Percentiles rank a stretch among this genome's conserved stretches.
Conservation (phyloP, 129 eudicot species). For the Heracleum sosnowskyi region DNA sequence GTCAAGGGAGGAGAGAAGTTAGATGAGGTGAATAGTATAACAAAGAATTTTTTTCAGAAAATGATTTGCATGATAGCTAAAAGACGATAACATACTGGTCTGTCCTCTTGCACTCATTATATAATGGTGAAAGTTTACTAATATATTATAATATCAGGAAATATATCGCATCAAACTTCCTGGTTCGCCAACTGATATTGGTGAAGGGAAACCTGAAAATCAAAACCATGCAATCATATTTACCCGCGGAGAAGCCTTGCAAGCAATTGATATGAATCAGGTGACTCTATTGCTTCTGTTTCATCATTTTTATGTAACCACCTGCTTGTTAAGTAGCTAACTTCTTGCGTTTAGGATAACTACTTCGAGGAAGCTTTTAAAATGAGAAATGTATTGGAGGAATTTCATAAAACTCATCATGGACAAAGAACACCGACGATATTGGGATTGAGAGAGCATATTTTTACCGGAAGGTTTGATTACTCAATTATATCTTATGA, state of each 20-base stretch:
- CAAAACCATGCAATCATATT: slow-evolving; percentile 97
- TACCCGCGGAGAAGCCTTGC: slow-evolving; percentile 98
- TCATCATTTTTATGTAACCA: slow-evolving; percentile 14
- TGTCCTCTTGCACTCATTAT: not conserved
- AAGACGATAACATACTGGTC: not conserved
- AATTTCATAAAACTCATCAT: slow-evolving; percentile 57
- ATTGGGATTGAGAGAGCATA: slow-evolving; percentile 91
- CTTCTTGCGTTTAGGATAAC: slow-evolving; percentile 49
- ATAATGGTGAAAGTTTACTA: not conserved
- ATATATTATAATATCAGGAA: slow-evolving; percentile 47
- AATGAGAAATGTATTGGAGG: slow-evolving; percentile 90
- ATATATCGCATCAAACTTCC: slow-evolving; percentile 98
- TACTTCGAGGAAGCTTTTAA: slow-evolving; percentile 97
- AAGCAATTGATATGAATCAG: slow-evolving; percentile 99
- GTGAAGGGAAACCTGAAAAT: slow-evolving; percentile 99
- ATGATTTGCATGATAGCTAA: not conserved
- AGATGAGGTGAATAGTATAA: slow-evolving; percentile 61
- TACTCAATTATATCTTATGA: slow-evolving; percentile 1
- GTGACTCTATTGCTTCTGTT: slow-evolving; percentile 23
- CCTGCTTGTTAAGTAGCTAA: not conserved
- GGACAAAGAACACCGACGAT: slow-evolving; percentile 80
- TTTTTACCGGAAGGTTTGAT: slow-evolving; percentile 91
- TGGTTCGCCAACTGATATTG: slow-evolving; percentile 84
- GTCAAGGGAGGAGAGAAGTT: slow-evolving; percentile 92
- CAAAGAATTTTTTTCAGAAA: not conserved